Conservation (phyloP, 2,329 filamentous ascomycete genomes). For the Elsinoe australis region DNA sequence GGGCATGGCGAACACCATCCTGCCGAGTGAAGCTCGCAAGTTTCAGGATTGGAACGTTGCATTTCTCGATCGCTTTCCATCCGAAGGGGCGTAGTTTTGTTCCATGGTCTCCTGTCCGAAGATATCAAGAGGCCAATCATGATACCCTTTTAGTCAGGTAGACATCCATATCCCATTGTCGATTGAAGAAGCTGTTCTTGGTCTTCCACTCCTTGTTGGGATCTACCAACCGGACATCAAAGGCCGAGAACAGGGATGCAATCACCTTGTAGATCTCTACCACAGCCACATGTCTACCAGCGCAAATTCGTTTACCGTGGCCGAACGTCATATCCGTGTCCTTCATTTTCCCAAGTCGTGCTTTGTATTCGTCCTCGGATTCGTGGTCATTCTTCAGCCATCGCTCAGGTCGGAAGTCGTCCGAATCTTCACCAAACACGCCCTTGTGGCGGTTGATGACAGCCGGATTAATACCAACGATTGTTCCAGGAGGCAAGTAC, state of each 20-base stretch:
- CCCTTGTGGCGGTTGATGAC: slow-evolving; percentile 35
- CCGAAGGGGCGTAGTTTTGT: not conserved
- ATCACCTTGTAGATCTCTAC: slow-evolving; percentile 19
- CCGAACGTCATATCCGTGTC: slow-evolving; percentile 18
- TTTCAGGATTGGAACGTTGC: slow-evolving; percentile 19
- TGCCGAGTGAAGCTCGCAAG: slow-evolving; percentile 14
- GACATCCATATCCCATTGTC: slow-evolving; percentile 13
- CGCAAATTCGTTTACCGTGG: slow-evolving; percentile 15
- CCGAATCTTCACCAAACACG: slow-evolving; percentile 35
- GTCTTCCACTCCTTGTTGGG: slow-evolving; percentile 17
- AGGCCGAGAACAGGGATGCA: slow-evolving; percentile 14
- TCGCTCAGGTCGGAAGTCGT: slow-evolving; percentile 38
- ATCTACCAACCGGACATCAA: slow-evolving; percentile 11
- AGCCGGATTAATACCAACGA: slow-evolving; percentile 40
- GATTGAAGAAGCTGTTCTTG: slow-evolving; percentile 15
- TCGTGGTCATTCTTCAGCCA: slow-evolving; percentile 34
- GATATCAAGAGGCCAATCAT: no score
- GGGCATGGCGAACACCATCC: slow-evolving; percentile 1
- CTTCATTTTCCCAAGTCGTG: not conserved
- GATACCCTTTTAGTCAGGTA: not conserved
- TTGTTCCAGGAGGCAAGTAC: slow-evolving; percentile 34
- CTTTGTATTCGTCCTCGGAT: not conserved
- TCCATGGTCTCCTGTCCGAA: no score
- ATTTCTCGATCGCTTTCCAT: slow-evolving; percentile 9
- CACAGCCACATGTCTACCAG: slow-evolving; percentile 18